A percentile compares a stretch with the other conserved stretches of the same genome.
These are phyloP conservation scores for Crithidia sp. DNA, from an alignment of 208 protist genomes.

Conservation along the genomic window DNA sequence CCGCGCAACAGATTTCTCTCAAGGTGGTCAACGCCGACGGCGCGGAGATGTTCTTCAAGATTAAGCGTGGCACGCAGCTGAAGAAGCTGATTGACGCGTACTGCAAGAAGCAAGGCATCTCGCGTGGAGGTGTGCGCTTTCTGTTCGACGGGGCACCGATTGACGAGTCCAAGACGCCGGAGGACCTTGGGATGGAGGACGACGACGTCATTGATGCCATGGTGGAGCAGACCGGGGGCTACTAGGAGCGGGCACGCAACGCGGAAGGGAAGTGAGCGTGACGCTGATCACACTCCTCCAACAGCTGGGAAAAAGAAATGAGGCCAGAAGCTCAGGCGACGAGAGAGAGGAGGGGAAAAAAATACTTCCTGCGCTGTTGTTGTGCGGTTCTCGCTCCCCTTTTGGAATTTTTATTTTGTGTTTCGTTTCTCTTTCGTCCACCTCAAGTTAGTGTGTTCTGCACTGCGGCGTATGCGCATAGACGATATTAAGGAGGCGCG, in stretches of 20 bases:
- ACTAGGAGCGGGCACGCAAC: background rate
- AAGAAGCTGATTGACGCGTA: constrained; percentile 97
- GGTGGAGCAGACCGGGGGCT: constrained; percentile 91
- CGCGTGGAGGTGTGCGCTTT: constrained; percentile 91
- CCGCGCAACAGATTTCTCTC: constrained; percentile 80
- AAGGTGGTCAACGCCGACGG: constrained; percentile 94
- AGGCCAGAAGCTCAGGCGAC: too few species aligned
- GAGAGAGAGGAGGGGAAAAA: background rate
- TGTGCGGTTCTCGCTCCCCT: too few species aligned
- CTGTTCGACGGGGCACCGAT: constrained; percentile 96
- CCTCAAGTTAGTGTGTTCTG: too few species aligned
- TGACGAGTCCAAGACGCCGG: constrained; percentile 91
- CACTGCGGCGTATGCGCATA: too few species aligned
- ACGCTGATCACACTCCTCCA: too few species aligned
- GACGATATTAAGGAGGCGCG: too few species aligned
- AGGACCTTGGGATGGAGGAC: constrained; percentile 95
- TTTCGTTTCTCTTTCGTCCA: too few species aligned
- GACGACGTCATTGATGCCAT: constrained; percentile 96
- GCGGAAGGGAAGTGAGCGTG: too few species aligned
- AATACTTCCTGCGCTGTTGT: too few species aligned
- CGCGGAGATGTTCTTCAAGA: constrained; percentile 97
- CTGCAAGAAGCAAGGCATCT: constrained; percentile 96
- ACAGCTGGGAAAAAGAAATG: too few species aligned
- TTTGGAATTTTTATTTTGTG: too few species aligned
- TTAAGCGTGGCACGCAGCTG: constrained; percentile 94